Base-by-base conservation (phyloP, 1,284 basidiomycete species). In the Spongispora temasekensis region DNA sequence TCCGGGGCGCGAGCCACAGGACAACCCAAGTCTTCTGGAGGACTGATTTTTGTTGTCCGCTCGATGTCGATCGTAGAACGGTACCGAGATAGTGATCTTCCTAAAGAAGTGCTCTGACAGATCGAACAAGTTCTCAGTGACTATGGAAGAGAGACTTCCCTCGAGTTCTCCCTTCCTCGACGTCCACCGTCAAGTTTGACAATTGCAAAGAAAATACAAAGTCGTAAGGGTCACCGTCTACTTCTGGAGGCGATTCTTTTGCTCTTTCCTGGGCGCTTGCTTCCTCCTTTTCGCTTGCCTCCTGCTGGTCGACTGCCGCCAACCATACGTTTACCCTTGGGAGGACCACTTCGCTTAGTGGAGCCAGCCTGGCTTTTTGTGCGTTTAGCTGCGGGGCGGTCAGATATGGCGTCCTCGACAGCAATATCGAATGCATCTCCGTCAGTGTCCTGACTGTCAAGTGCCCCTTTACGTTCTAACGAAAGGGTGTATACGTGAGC, bases 341-440 rank as follows among this genome's bases (percentile, higher is more conserved):
- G 55, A 6, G 63, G 63, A 35, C 63, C 63, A 2, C 61, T 44
- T 37, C 61, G 67, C 37, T 61, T 70, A 28, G 35, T 37, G 6
- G 59, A 8, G 5, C 53, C 50, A 5, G 72, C 74, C 54, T 75
- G 73, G 40, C 77, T 75, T 57, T 76, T 81, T 19, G 79, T 72
- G 25, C 87, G 87, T 69, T 91, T 90, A 3, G 83, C 42, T n/a
- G 56, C 75, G 3, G 90, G 86, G n/a, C 85, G 82, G 64, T 90
- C 89, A 23, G 90, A 79, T 63, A 94, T 86, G 15, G 92, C 93
- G 66, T 95, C 89, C 72, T 95, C 93, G 55, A 95, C 87, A 0
- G 89, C 90, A 60, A 95, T 83, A 65, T 94, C 93, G 70, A 95
- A 95, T 37, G 85, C 89, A 19, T 91, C 88, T 51, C 87, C 91